phyloP scores from a whole-genome alignment of 345 rosid genomes.

The Acer campestre region DNA sequence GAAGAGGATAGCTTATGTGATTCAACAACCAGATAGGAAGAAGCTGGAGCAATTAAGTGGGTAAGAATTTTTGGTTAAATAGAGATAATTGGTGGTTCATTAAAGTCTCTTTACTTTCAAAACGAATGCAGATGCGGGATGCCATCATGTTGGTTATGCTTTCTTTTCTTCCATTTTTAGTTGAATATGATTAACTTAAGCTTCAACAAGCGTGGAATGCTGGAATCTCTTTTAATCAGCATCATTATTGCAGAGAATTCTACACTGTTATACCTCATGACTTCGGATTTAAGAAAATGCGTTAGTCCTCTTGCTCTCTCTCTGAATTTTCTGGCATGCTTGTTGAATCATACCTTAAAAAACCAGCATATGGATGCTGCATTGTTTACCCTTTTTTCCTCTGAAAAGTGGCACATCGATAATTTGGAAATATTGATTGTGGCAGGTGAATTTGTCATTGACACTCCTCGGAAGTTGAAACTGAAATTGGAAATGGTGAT shows the following conservation, averaged over 20 bases:
- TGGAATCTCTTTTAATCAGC: constrained; percentile 7
- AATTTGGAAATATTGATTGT: constrained; percentile 26
- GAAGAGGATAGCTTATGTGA: constrained; percentile 67
- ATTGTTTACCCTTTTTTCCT: neutral
- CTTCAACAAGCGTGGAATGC: neutral
- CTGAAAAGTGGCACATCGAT: neutral
- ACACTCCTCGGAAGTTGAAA: constrained; percentile 84
- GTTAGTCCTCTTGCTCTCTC: constrained; percentile 51
- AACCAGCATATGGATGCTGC: neutral
- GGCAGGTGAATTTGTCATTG: constrained; percentile 86
- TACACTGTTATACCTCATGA: constrained; percentile 90
- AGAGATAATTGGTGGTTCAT: neutral
- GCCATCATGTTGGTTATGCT: neutral
- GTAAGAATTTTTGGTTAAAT: constrained; percentile 40
- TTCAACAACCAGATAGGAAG: constrained; percentile 45
- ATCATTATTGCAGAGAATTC: constrained; percentile 67
- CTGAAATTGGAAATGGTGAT: constrained; percentile 84
- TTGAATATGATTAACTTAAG: neutral
- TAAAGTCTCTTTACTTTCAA: neutral
- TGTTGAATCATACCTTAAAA: constrained; percentile 1
- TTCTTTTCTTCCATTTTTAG: neutral
- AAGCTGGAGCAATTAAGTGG: constrained; percentile 78
- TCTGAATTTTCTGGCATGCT: constrained; percentile 5
- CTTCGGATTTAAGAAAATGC: constrained; percentile 84
- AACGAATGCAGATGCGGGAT: neutral